A percentile compares a stretch with the other conserved stretches of the same genome.
Conservation (phyloP, 2,329 filamentous ascomycete genomes). For the Xylariaceae sp. region DNA sequence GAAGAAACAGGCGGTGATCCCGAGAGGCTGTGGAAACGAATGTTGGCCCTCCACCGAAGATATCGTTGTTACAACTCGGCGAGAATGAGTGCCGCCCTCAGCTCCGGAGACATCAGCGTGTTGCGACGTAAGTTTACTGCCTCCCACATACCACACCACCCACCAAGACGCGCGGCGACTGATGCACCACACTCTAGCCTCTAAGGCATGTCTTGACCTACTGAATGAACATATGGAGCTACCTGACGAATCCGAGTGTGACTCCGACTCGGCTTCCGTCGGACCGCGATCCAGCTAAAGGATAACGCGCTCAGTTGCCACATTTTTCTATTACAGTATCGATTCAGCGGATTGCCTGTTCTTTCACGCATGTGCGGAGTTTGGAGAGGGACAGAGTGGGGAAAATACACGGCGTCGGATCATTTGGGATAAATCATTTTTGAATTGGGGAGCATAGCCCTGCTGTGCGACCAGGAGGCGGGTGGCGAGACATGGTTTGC, state of each 20-base stretch:
- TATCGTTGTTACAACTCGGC: conserved; percentile 51
- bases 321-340: neutral
- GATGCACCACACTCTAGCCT: conserved; percentile 21
- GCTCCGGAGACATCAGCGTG: conserved; percentile 38
- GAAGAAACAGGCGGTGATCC: conserved; percentile 39
- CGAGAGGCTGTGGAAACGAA: conserved; percentile 45
- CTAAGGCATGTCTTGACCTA: conserved; percentile 32
- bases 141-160: neutral
- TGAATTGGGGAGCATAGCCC: too few species aligned
- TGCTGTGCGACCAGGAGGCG: too few species aligned
- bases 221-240: conserved; percentile 34
- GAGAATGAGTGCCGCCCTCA: conserved; percentile 46
- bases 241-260: conserved; percentile 27
- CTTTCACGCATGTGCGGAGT: too few species aligned
- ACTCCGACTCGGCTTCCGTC: conserved; percentile 17
- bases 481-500: too few species aligned
- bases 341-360: neutral
- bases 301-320: neutral
- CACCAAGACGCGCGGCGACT: conserved; percentile 3
- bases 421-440: too few species aligned
- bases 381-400: too few species aligned
- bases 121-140: conserved; percentile 43
- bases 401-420: too few species aligned
- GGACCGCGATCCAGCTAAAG: neutral
- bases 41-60: conserved; percentile 46